A percentile compares a stretch with the other conserved stretches of the same genome.
These are phyloP conservation scores for Begonia masoniana DNA, from an alignment of 306 rosid species.

Conservation along the genomic window DNA sequence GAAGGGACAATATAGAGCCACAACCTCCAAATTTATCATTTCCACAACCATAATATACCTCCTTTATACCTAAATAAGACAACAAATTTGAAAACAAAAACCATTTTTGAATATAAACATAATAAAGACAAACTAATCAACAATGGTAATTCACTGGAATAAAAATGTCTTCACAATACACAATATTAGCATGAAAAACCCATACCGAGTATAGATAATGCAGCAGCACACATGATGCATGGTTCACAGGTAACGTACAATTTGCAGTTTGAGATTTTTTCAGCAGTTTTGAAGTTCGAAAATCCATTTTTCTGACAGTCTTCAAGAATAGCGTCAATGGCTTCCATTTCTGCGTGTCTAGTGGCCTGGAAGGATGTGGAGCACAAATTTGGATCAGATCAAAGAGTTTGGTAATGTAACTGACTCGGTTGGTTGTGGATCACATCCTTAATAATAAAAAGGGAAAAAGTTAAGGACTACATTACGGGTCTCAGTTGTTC, in stretches of 20 bases:
- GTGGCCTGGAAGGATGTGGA: slow-evolving; percentile 48
- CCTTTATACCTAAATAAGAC: slow-evolving; percentile 43
- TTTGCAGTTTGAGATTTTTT: slow-evolving; percentile 45
- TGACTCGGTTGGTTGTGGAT: no score
- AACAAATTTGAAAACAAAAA: no score
- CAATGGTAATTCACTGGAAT: no score
- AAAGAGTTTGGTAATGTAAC: no score
- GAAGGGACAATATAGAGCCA: slow-evolving; percentile 81
- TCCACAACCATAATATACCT: slow-evolving; percentile 79
- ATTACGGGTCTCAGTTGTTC: slow-evolving; percentile 70
- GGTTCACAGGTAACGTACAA: slow-evolving; percentile 95
- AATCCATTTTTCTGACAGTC: slow-evolving; percentile 58
- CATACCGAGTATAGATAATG: slow-evolving; percentile 62
- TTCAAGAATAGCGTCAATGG: slow-evolving; percentile 59
- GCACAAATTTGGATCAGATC: not conserved
- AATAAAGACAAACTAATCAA: no score
- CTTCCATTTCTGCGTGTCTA: slow-evolving; percentile 99
- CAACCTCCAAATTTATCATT: slow-evolving; percentile 98
- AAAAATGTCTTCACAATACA: not conserved
- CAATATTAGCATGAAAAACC: slow-evolving; percentile 1
- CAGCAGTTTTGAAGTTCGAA: slow-evolving; percentile 47
- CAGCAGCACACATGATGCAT: slow-evolving; percentile 92
- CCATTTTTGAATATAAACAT: no score
- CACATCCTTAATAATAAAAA: not conserved
- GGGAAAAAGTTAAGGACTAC: slow-evolving; percentile 24